phyloP scores from a whole-genome alignment of 768 basidiomycete genomes.

The Kwoniella sp. region DNA sequence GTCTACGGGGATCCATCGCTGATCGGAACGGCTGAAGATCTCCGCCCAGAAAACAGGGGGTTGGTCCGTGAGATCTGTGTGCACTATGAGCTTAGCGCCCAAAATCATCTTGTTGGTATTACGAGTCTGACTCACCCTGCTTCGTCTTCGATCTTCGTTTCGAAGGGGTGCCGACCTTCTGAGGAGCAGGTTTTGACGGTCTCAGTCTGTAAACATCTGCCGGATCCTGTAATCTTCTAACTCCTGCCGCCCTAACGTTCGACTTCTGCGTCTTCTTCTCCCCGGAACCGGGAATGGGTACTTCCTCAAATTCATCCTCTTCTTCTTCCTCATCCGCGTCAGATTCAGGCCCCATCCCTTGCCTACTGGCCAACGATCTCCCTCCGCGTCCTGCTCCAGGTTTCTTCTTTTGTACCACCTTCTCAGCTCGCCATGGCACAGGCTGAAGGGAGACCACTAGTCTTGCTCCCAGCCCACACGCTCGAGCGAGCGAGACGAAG shows the following conservation, averaged over 20 bases:
- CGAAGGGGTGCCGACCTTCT: constrained; percentile 50
- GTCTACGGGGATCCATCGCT: constrained; percentile 90
- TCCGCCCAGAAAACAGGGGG: constrained; percentile 97
- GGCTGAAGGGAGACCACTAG: constrained; percentile 88
- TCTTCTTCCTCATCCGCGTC: constrained; percentile 47
- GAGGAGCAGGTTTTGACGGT: constrained; percentile 62
- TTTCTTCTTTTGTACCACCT: constrained; percentile 43
- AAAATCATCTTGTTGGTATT: neutral
- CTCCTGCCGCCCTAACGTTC: constrained; percentile 31
- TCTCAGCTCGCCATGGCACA: constrained; percentile 77
- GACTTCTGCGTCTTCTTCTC: constrained; percentile 37
- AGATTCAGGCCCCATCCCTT: constrained; percentile 36
- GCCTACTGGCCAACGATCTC: constrained; percentile 37
- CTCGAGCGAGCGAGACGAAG: constrained; percentile 86
- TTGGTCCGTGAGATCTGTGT: constrained; percentile 53
- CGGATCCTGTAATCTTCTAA: constrained; percentile 42
- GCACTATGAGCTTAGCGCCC: neutral
- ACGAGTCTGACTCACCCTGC: constrained; percentile 32
- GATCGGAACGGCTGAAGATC: constrained; percentile 89
- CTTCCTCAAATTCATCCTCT: constrained; percentile 49
- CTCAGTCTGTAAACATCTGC: constrained; percentile 45
- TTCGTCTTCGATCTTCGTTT: constrained; percentile 44
- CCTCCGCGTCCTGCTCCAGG: constrained; percentile 40
- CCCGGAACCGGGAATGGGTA: constrained; percentile 44
- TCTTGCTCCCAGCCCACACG: constrained; percentile 79